A percentile compares a stretch with the other conserved stretches of the same genome.
Conservation (phyloP, 2,329 filamentous ascomycete species). For the Teratosphaeria destructans region DNA sequence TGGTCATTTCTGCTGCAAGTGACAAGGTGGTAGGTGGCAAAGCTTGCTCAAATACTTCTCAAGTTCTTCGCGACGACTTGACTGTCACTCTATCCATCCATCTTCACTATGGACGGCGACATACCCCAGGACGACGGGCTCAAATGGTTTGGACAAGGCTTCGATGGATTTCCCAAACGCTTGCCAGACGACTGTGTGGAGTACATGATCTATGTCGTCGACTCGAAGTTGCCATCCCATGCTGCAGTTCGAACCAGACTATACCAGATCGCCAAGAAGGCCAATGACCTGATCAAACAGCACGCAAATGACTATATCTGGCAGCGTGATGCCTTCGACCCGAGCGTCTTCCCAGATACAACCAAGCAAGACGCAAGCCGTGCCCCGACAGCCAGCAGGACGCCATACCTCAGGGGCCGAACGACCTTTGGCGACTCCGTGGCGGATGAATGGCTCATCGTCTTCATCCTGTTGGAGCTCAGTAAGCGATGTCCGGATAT, state of each 20-base stretch:
- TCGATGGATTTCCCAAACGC: constrained; percentile 53
- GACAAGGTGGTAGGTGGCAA: constrained; percentile 3
- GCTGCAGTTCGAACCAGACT: constrained; percentile 54
- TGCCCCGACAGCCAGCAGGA: constrained; percentile 10
- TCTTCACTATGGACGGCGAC: constrained; percentile 4
- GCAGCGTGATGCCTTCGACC: constrained; percentile 75
- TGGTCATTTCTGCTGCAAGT: not conserved
- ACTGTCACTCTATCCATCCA: not conserved
- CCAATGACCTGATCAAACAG: constrained; percentile 50
- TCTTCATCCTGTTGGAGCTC: constrained; percentile 76
- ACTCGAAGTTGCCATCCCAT: constrained; percentile 37
- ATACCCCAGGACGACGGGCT: constrained; percentile 42
- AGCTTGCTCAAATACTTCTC: not conserved
- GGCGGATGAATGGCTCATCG: constrained; percentile 95
- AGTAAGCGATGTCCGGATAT: constrained; percentile 60
- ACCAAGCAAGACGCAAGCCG: constrained; percentile 21
- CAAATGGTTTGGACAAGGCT: constrained; percentile 56
- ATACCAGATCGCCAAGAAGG: constrained; percentile 61
- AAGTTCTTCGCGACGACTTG: not conserved
- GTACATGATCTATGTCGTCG: constrained; percentile 67
- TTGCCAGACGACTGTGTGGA: constrained; percentile 78
- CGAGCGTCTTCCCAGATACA: constrained; percentile 49
- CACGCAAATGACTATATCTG: constrained; percentile 83
- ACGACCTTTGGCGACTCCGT: constrained; percentile 90
- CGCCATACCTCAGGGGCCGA: constrained; percentile 49